phyloP scores from a whole-genome alignment of 345 rosid genomes.

The Trapa bicornis region DNA sequence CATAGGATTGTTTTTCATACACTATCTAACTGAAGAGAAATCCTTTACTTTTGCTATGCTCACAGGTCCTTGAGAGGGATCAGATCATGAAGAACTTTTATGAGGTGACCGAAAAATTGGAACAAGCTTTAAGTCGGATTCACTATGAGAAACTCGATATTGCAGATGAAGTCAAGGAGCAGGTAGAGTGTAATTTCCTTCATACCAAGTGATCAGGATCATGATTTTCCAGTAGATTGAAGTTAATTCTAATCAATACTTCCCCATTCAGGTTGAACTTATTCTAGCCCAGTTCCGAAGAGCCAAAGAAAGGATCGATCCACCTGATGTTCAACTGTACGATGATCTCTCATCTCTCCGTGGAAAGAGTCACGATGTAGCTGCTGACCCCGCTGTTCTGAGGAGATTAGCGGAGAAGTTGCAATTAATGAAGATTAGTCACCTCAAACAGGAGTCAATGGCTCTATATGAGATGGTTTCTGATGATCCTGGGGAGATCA shows the following conservation, averaged over 20 bases:
- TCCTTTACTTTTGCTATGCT: slow-evolving; percentile 7
- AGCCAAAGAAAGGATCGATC: slow-evolving; percentile 77
- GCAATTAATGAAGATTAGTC: slow-evolving; percentile 59
- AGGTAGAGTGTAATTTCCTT: slow-evolving; percentile 29
- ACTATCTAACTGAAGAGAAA: background rate
- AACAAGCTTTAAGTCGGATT: slow-evolving; percentile 61
- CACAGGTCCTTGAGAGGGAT: slow-evolving; percentile 81
- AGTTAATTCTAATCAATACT: slow-evolving; percentile 3
- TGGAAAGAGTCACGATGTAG: slow-evolving; percentile 34
- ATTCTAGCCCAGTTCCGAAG: slow-evolving; percentile 76
- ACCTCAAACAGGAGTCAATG: slow-evolving; percentile 79
- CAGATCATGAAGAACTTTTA: slow-evolving; percentile 49
- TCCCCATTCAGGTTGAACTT: slow-evolving; percentile 59
- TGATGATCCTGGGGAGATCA: slow-evolving; percentile 57
- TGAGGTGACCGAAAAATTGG: slow-evolving; percentile 55
- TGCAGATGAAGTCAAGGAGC: slow-evolving; percentile 96
- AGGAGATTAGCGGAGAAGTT: slow-evolving; percentile 58
- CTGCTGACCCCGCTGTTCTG: slow-evolving; percentile 37
- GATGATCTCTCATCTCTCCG: slow-evolving; percentile 56
- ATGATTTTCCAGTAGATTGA: background rate
- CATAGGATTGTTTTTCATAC: too few species aligned
- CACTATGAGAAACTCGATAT: slow-evolving; percentile 65
- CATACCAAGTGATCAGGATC: background rate
- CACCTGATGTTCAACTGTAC: slow-evolving; percentile 43
- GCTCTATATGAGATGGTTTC: slow-evolving; percentile 84